Base-by-base conservation (phyloP, 1,139 yeast genomes). In the Debaryomyces coudertii region DNA sequence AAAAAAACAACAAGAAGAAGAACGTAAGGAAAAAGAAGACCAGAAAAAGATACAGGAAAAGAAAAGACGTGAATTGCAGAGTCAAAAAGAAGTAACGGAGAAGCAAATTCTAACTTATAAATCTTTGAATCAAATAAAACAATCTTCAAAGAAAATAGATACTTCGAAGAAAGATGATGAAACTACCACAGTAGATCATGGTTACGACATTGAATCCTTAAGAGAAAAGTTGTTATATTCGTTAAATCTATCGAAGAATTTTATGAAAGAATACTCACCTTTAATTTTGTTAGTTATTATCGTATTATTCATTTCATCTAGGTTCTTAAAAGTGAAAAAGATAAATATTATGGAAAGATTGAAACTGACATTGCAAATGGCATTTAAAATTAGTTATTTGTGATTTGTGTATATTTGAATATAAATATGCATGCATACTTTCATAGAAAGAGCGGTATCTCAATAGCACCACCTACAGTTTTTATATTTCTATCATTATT, bases 331-430 rank as follows among this genome's bases (percentile, higher is more conserved):
- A 25, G 48, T 58, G 23, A 61, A 58, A 35, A 64, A 58, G 46
- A 52, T 65, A 5, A 65, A 68, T 47, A 40, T 73, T 14, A 61
- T 59, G 44, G 67, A 71, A 33, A 68, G 59, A 44, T 37, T 73
- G 16, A 57, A 59, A 45, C 77, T 74, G 43, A 73, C 78, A 0
- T 51, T 75, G 20, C 58, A 58, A 48, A 75, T 75, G 80, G 80
- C 80, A 7, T 71, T 75, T 55, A 70, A 73, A 54, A 67, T 75
- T 40, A 71, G 71, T 38, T 75, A 72, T 50, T 57, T 72, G 47
- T 71, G 55, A 43, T 18, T 5, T 20, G 4, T 5, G 20, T 33
- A 29, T 16, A 36, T 16, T 47, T 23, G 27, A 9, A 27, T 18
- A 25, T 15, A 22, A 12, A 24, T n/a, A n/a, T n/a, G n/a, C n/a